Evolutionary conservation across 768 basidiomycete species (phyloP), one percentile per base, ranked within the genome.

Genomic region (Tylopilus vinaceipallidus): DNA sequence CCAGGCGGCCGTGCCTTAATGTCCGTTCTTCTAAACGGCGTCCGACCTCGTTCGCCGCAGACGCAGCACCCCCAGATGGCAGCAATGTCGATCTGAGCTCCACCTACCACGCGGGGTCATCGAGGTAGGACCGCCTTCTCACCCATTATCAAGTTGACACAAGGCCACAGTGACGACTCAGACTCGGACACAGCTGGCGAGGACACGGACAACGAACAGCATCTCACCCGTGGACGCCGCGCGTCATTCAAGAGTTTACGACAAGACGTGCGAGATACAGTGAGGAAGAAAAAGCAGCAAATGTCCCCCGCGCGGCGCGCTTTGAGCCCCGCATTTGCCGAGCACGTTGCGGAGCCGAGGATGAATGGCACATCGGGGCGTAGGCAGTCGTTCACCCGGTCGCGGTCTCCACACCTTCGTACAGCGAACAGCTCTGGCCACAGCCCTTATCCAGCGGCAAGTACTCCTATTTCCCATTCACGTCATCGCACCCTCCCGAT

Each of bases 101-200:
- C 12, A 91, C 89, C 57, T 92, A 92, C 69, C 86, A 90, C 50
- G 90, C 84, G 24, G 90, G 90, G 38, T 88, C 88, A 29, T 91
- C 88, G 10, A 82, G 86, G 88, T 86, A 59, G 54, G 79, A 59
- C 34, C n/a, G 20, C 14, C 20, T 30, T 52, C 17, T 45, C 42
- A 3, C 8, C 9, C 3, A 47, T 5, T 48, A 37, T 43, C 22
- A 23, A 36, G 29, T 50, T 63, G 52, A 80, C 37, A 13, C 26
- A 20, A 36, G n/a, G 30, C 32, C 19, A 23, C 17, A 72, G 83
- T 54, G 76, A 84, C 19, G 77, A 74, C 38, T 79, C 79, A 12
- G 69, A 73, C 38, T 68, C 66, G 36, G 78, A 75, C 59, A 76
- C 80, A 7, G 77, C 80, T 22, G 81, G 80, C 39, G 75, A 75